Conservation (phyloP, 2,329 filamentous ascomycete species). For the Botrytis fabae region DNA sequence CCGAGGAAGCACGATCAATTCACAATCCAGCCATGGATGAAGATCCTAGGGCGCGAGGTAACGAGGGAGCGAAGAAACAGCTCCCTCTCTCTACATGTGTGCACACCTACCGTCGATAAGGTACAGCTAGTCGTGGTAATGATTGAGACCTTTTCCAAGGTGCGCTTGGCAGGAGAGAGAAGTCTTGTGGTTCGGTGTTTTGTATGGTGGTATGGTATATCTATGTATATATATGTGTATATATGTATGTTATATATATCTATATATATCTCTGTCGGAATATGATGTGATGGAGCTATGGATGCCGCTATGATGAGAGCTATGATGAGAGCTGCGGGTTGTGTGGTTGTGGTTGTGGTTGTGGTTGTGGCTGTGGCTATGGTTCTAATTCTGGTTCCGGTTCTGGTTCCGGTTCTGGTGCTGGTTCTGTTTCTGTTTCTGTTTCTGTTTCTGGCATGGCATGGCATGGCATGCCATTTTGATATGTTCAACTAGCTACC, state of each 20-base stretch:
- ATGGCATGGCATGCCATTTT: neutral
- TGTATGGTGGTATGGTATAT: neutral
- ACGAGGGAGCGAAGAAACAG: too few species aligned
- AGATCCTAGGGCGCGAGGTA: too few species aligned
- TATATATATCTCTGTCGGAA: neutral
- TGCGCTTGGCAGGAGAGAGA: neutral
- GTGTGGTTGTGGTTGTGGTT: too few species aligned
- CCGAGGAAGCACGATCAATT: too few species aligned
- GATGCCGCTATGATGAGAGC: rapidly evolving
- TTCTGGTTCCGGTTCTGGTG: neutral
- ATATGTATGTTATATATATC: too few species aligned
- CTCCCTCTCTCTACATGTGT: too few species aligned
- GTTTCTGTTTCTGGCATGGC: neutral
- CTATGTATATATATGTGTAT: too few species aligned
- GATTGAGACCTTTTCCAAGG: too few species aligned
- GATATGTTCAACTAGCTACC: neutral
- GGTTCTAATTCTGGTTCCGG: neutral
- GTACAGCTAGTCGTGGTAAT: too few species aligned
- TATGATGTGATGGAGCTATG: neutral
- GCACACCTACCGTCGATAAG: neutral
- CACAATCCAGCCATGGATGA: too few species aligned
- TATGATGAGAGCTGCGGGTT: too few species aligned
- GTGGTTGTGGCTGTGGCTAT: neutral
- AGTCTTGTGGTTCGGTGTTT: neutral
- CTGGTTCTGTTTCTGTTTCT: neutral